Evolutionary conservation across 202 grass and related monocot genomes (phyloP).

Genomic region (Hordeum pubiflorum): DNA sequence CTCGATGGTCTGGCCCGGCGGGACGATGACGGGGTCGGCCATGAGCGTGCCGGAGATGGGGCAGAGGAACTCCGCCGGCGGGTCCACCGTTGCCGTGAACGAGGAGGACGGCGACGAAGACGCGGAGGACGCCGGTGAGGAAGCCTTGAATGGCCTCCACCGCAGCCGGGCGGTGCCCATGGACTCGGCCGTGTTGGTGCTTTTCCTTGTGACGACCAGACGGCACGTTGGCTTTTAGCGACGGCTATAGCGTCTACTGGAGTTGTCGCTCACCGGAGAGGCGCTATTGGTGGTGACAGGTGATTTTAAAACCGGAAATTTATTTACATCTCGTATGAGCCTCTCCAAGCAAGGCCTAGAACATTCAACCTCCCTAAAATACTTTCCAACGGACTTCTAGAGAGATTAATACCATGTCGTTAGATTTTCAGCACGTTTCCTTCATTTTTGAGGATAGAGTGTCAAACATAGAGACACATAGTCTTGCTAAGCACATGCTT

Average conservation of each 20-base stretch:
- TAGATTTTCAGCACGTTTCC: too few relatives aligned
- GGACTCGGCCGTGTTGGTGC: background rate
- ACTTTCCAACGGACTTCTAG: background rate
- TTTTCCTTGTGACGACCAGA: background rate
- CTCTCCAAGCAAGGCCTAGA: background rate
- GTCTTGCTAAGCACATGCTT: too few relatives aligned
- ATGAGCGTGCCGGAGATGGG: conserved; percentile 84
- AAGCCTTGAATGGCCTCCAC: conserved; percentile 25
- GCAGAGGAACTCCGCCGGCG: conserved; percentile 83
- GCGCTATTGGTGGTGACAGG: background rate
- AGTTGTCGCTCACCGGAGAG: background rate
- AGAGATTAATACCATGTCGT: too few relatives aligned
- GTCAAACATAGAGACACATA: too few relatives aligned
- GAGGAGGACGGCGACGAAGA: conserved; percentile 21
- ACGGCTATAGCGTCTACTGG: background rate
- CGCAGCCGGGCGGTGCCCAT: conserved; percentile 42
- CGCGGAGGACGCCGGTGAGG: conserved; percentile 7
- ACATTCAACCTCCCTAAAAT: background rate
- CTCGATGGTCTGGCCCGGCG: conserved; percentile 65
- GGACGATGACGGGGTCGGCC: conserved; percentile 68
- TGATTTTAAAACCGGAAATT: background rate
- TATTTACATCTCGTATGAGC: background rate
- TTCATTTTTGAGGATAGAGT: too few relatives aligned
- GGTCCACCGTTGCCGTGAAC: conserved; percentile 38
- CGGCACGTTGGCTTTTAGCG: background rate